A percentile compares a stretch with the other conserved stretches of the same genome.
Conservation (phyloP, 352 stramenopile species). For the Peronospora farinosa region DNA sequence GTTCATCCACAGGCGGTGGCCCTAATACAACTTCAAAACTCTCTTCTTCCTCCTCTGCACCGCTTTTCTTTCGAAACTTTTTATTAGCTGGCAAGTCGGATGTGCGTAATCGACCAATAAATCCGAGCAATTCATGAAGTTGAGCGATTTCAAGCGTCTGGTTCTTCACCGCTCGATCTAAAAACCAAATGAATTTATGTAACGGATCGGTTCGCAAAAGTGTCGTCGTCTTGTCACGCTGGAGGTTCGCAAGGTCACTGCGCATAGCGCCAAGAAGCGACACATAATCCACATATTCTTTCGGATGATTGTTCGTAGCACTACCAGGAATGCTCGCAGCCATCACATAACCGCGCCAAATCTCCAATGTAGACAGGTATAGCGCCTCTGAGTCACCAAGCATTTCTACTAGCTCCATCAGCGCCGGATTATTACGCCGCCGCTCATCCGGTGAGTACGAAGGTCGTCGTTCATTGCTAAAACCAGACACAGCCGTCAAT, state of each 20-base stretch:
- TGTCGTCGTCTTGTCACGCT: conserved; percentile 70
- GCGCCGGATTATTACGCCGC: conserved; percentile 53
- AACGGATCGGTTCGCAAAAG: conserved; percentile 67
- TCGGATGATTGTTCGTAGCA: conserved; percentile 44
- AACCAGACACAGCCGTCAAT: conserved; percentile 19
- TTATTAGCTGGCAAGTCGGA: conserved; percentile 70
- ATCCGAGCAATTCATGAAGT: conserved; percentile 61
- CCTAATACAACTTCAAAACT: conserved; percentile 76
- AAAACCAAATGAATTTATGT: conserved; percentile 87
- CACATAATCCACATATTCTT: conserved; percentile 83
- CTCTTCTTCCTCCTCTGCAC: conserved; percentile 68
- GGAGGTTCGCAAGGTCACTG: conserved; percentile 69
- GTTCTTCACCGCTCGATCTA: conserved; percentile 75
- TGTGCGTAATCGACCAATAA: conserved; percentile 62
- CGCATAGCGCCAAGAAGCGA: conserved; percentile 76
- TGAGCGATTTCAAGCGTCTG: conserved; percentile 60
- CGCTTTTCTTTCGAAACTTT: conserved; percentile 66
- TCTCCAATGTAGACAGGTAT: conserved; percentile 74
- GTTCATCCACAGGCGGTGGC: conserved; percentile 59
- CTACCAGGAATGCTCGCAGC: conserved; percentile 60
- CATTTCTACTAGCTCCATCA: conserved; percentile 70
- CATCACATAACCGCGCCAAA: conserved; percentile 70
- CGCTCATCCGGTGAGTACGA: conserved; percentile 55
- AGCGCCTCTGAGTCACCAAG: conserved; percentile 77
- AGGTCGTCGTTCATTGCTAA: conserved; percentile 25